Evolutionary conservation across 495 filamentous ascomycete genomes (phyloP).

Genomic region (Cercophora samala): DNA sequence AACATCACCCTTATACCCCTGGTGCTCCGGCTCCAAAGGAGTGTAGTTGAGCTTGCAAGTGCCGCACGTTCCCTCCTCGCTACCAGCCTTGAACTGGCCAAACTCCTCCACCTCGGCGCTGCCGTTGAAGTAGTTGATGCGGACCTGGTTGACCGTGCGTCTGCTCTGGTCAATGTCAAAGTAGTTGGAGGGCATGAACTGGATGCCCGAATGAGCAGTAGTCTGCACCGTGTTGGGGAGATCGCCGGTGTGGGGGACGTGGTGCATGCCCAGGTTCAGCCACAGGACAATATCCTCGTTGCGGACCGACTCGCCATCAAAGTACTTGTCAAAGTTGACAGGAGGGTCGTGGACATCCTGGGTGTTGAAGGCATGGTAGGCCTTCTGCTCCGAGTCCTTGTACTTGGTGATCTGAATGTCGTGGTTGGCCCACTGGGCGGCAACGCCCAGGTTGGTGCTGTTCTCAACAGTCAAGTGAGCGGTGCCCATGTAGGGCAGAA

Average conservation of each 20-base stretch:
- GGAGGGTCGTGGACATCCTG: slow-evolving; percentile 48
- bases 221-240: slow-evolving; percentile 54
- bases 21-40: slow-evolving; percentile 30
- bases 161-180: slow-evolving; percentile 26
- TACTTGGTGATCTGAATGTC: slow-evolving; percentile 51
- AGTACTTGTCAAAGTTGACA: slow-evolving; percentile 54
- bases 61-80: slow-evolving; percentile 5
- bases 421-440: slow-evolving; percentile 48
- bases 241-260: slow-evolving; percentile 55
- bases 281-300: slow-evolving; percentile 56
- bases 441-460: slow-evolving; percentile 45
- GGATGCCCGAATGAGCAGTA: slow-evolving; percentile 42
- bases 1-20: slow-evolving; percentile 42
- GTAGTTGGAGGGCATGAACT: slow-evolving; percentile 47
- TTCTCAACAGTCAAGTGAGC: slow-evolving; percentile 48
- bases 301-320: slow-evolving; percentile 50
- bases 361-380: slow-evolving; percentile 46
- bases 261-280: slow-evolving; percentile 58
- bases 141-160: slow-evolving; percentile 39
- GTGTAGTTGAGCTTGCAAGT: slow-evolving; percentile 28
- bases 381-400: slow-evolving; percentile 53
- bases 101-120: slow-evolving; percentile 36
- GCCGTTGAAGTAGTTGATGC: slow-evolving; percentile 42
- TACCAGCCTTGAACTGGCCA: slow-evolving; percentile 27
- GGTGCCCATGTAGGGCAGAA: slow-evolving; percentile 39